Evolutionary conservation across 371 early-diverging fungal genomes (phyloP).

Genomic region (Nematocida ausubeli): DNA sequence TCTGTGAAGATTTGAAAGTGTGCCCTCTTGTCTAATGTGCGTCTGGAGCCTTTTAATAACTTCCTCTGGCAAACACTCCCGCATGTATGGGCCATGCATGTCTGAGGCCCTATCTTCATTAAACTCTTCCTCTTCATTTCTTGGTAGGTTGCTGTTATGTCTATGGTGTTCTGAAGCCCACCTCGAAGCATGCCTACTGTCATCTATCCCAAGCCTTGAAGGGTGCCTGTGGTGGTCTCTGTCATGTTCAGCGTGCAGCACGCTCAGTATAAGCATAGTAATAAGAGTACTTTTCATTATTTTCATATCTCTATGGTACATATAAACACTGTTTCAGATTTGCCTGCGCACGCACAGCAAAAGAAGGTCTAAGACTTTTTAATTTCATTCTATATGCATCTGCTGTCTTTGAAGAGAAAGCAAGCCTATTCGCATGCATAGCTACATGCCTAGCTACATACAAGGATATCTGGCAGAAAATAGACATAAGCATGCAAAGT

Average conservation of each 20-base stretch:
- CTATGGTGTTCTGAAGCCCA: not conserved
- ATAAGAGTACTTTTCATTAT: not conserved
- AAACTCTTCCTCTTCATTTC: not conserved
- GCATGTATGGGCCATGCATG: not conserved
- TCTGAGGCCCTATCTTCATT: not conserved
- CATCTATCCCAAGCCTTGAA: not conserved
- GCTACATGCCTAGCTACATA: too few relatives aligned
- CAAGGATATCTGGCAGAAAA: too few relatives aligned
- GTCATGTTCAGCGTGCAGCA: not conserved
- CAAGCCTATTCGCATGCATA: too few relatives aligned
- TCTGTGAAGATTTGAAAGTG: not conserved
- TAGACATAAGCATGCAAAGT: too few relatives aligned
- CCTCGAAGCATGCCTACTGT: not conserved
- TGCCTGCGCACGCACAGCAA: not conserved
- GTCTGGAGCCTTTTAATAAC: not conserved
- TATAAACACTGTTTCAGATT: slow-evolving; percentile 23
- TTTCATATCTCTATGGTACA: slow-evolving; percentile 15
- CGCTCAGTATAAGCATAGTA: not conserved
- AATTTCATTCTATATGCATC: too few relatives aligned
- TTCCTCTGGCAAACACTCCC: not conserved
- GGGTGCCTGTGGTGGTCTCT: not conserved
- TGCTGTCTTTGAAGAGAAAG: too few relatives aligned
- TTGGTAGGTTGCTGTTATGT: not conserved
- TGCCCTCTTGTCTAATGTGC: not conserved
- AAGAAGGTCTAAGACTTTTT: too few relatives aligned